phyloP scores from a whole-genome alignment of 768 basidiomycete species.

The Sarcodon aspratus region DNA sequence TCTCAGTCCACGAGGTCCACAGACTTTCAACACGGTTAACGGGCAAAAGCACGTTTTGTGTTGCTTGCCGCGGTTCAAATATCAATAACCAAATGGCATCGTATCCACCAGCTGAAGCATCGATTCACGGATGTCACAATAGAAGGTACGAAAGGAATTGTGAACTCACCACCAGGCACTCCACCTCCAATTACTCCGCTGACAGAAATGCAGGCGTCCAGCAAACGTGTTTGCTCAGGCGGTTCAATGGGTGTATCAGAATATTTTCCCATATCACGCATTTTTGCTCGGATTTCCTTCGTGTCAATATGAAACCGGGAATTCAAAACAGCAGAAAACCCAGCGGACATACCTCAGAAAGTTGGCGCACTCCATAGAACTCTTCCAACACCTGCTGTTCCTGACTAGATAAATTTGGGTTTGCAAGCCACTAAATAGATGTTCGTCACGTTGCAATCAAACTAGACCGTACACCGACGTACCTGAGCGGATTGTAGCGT shows the following conservation, averaged over 20 bases:
- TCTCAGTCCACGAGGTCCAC: slow-evolving; percentile 53
- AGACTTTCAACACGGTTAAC: slow-evolving; percentile 50
- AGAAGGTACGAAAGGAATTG: neutral
- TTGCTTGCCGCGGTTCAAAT: slow-evolving; percentile 37
- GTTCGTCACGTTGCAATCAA: neutral
- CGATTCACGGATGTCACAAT: slow-evolving; percentile 1
- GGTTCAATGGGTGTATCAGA: slow-evolving; percentile 88
- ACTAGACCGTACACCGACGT: neutral
- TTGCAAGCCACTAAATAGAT: slow-evolving; percentile 24
- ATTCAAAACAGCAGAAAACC: neutral
- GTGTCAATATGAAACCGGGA: neutral
- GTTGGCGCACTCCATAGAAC: slow-evolving; percentile 45
- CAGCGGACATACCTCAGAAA: slow-evolving; percentile 39
- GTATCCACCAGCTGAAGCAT: slow-evolving; percentile 82
- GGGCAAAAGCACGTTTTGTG: slow-evolving; percentile 31
- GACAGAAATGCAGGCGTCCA: slow-evolving; percentile 65
- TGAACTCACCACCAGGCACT: slow-evolving; percentile 83
- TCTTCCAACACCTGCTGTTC: slow-evolving; percentile 36
- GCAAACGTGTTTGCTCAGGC: slow-evolving; percentile 67
- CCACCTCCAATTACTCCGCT: slow-evolving; percentile 90
- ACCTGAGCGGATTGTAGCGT: slow-evolving; percentile 49
- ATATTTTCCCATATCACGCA: slow-evolving; percentile 74
- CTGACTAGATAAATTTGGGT: slow-evolving; percentile 35
- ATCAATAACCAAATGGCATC: slow-evolving; percentile 95
- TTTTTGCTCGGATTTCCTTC: slow-evolving; percentile 65